Base-by-base conservation (phyloP, 495 filamentous ascomycete genomes). In the Hypomontagnella submonticulosa region DNA sequence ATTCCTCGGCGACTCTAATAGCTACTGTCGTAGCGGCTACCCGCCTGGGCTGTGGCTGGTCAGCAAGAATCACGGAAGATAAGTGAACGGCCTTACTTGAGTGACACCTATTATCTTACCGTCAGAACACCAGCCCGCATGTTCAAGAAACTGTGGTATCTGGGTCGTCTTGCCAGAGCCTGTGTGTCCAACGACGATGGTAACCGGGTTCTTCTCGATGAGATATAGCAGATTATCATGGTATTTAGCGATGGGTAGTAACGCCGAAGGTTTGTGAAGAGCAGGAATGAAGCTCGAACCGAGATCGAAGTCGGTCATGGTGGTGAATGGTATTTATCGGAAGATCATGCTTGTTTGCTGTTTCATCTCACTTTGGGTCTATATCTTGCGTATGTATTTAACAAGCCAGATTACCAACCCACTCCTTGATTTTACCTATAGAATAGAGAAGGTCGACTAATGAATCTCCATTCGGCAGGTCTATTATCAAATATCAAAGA, bases 11-110 rank as follows among this genome's bases (percentile, higher is more conserved):
- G 13, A 99, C 95, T 72, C 95, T 81, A 10, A 88, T 83, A 41
- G 96, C 95, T 33, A 99, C 92, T 6, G 92, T 96, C 8, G 92
- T 96, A 40, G 93, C 95, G 65, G 95, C 95, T 41, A 99, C 92
- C 66, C 96, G 84, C 13, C 95, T 88, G 27, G 95, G 95, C 91
- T 97, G 43, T 53, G 43, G 23, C 43, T 44, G 13, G 63, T 77
- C 48, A 73, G 72, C 12, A 60, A 15, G 23, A 13, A 38, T 30
- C 0, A 48, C 41, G 13, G 41, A 32, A 37, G 36, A 18, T 11
- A 30, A 61, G 27, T 5, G 23, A 37, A 70, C 52, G 46, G 37
- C 80, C 81, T 63, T 83, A 94, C 93, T 86, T 98, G 96, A 12
- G 95, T 99, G 23, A 97, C 85, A 23, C 86, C 95, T 53, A 99